Percentiles rank a stretch among this genome's conserved stretches.
phyloP scores from a whole-genome alignment of 768 basidiomycete species.

The Trametes cingulata region DNA sequence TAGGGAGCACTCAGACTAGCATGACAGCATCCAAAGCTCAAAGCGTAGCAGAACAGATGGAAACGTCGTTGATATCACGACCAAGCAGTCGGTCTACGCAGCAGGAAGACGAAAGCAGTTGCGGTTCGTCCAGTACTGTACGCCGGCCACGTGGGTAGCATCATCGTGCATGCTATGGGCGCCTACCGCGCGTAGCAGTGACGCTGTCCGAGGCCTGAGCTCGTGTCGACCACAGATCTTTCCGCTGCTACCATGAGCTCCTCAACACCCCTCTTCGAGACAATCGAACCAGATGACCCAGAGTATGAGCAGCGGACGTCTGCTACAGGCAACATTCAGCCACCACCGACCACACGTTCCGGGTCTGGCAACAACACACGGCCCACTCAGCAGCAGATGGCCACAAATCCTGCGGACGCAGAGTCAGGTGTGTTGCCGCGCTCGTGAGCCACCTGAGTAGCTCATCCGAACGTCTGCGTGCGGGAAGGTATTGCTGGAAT shows the following conservation, averaged over 20 bases:
- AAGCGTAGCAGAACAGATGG: background rate
- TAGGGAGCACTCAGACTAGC: no score
- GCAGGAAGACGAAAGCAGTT: no score
- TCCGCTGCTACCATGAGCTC: slow-evolving; percentile 48
- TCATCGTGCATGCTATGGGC: slow-evolving; percentile 1
- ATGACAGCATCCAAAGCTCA: background rate
- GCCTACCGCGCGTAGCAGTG: background rate
- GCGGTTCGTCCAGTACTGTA: no score
- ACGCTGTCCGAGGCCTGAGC: background rate
- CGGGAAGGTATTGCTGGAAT: slow-evolving; percentile 60
- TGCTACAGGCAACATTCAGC: slow-evolving; percentile 39
- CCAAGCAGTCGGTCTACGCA: no score
- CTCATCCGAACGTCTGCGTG: background rate
- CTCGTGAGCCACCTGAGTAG: background rate
- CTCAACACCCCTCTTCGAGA: slow-evolving; percentile 64
- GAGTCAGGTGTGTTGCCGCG: slow-evolving; percentile 64
- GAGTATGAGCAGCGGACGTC: slow-evolving; percentile 29
- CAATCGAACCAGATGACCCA: slow-evolving; percentile 85
- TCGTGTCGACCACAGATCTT: background rate
- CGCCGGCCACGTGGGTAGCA: slow-evolving; percentile 2
- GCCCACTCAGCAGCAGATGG: slow-evolving; percentile 45
- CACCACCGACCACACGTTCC: slow-evolving; percentile 46
- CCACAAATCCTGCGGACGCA: slow-evolving; percentile 62
- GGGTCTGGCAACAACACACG: slow-evolving; percentile 36
- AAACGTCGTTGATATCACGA: no score